Evolutionary conservation across 2,329 filamentous ascomycete genomes (phyloP).

Genomic region (Alternaria sp.): DNA sequence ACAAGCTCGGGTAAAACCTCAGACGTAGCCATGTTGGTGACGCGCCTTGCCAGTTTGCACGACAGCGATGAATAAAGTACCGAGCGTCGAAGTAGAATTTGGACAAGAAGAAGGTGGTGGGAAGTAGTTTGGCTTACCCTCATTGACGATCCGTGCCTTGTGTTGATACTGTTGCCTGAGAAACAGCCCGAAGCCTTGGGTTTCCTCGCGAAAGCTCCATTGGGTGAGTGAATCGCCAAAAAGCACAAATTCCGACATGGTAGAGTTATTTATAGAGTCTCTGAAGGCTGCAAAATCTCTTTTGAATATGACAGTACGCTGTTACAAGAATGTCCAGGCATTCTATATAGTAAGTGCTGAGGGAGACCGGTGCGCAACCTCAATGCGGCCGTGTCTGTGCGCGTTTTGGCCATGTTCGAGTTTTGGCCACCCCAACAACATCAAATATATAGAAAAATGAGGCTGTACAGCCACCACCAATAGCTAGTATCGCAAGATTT

Average conservation of each 20-base stretch:
- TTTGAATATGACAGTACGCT: not conserved
- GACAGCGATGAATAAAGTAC: not conserved
- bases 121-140: slow-evolving; percentile 34
- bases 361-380: not conserved
- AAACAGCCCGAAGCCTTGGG: slow-evolving; percentile 42
- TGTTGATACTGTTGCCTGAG: slow-evolving; percentile 38
- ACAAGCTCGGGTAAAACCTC: slow-evolving; percentile 31
- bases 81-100: not conserved
- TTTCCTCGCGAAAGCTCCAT: slow-evolving; percentile 43
- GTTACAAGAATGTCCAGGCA: not conserved
- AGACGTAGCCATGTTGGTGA: slow-evolving; percentile 4
- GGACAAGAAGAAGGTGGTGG: not conserved
- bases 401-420: too few species aligned
- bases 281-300: not conserved
- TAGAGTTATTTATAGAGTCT: not conserved
- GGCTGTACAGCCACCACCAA: too few species aligned
- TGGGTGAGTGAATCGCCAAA: slow-evolving; percentile 50
- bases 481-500: too few species aligned
- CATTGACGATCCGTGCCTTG: slow-evolving; percentile 41
- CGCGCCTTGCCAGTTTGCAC: not conserved
- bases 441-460: too few species aligned
- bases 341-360: not conserved
- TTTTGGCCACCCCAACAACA: too few species aligned
- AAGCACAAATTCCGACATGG: slow-evolving; percentile 40
- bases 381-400: too few species aligned